Evolutionary conservation across 108 stramenopile species (phyloP).

Genomic region (Nitzschia putrida): DNA sequence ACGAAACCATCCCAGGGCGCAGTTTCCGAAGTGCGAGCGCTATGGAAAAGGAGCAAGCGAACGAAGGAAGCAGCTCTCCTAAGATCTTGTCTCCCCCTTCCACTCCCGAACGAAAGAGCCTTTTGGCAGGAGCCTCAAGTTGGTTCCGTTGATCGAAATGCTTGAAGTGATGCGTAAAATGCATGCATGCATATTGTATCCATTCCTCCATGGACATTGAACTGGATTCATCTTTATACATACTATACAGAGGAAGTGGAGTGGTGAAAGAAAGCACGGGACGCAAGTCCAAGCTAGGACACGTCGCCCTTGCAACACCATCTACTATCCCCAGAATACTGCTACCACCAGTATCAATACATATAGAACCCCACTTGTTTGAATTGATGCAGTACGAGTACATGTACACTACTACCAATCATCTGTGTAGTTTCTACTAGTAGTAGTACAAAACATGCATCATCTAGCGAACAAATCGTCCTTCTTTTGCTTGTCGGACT

Average conservation of each 20-base stretch:
- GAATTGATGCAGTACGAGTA: not conserved
- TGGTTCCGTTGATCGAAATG: not conserved
- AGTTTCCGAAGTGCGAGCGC: not conserved
- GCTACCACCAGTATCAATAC: not conserved
- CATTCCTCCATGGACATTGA: too few relatives aligned
- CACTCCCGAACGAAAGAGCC: not conserved
- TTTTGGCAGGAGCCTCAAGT: not conserved
- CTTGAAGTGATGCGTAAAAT: not conserved
- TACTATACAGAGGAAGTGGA: too few relatives aligned
- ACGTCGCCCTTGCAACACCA: too few relatives aligned
- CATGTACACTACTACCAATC: not conserved
- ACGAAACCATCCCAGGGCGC: not conserved
- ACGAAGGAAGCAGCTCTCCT: not conserved
- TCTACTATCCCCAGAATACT: too few relatives aligned
- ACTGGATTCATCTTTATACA: too few relatives aligned
- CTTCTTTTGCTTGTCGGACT: slow-evolving; percentile 49
- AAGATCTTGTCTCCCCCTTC: not conserved
- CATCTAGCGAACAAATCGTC: slow-evolving; percentile 47
- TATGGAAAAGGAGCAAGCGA: not conserved
- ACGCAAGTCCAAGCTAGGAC: too few relatives aligned
- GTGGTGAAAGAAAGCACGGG: too few relatives aligned
- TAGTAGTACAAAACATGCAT: not conserved
- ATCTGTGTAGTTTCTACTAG: not conserved
- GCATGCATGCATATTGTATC: too few relatives aligned
- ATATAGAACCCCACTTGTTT: not conserved